These are phyloP conservation scores for Symbiodinium pilosum DNA, from an alignment of 73 alveolate species.

Conservation along the genomic window DNA sequence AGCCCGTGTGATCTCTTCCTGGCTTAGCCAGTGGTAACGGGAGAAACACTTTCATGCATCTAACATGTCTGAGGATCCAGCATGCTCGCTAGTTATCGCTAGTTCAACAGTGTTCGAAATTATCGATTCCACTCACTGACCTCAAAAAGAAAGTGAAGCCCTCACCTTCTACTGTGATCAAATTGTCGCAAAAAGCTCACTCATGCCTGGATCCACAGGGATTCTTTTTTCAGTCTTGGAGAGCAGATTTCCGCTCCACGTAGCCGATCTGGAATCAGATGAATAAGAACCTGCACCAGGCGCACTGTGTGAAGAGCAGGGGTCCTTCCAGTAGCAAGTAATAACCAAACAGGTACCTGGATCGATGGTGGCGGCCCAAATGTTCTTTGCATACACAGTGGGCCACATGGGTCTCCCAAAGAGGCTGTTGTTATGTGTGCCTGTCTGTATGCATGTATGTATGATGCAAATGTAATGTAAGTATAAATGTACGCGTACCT, in stretches of 20 bases:
- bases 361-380: neutral
- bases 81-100: too few species aligned
- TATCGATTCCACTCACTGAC: too few species aligned
- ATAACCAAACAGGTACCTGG: neutral
- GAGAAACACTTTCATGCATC: neutral
- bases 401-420: too few species aligned
- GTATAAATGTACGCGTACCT: too few species aligned
- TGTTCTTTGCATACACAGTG: too few species aligned
- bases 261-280: neutral
- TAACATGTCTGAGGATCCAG: neutral
- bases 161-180: too few species aligned
- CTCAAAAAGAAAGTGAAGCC: neutral
- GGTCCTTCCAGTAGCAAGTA: neutral
- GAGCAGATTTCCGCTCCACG: neutral
- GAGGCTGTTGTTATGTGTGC: too few species aligned
- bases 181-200: too few species aligned
- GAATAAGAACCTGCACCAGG: neutral
- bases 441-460: too few species aligned
- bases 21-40: neutral
- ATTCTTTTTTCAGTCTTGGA: neutral
- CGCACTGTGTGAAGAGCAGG: neutral
- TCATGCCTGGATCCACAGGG: neutral
- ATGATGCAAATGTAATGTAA: too few species aligned
- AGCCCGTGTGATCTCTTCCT: neutral
- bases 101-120: too few species aligned